A percentile compares a stretch with the other conserved stretches of the same genome.
Conservation (phyloP, 345 rosid species). For the Populus simonii region DNA sequence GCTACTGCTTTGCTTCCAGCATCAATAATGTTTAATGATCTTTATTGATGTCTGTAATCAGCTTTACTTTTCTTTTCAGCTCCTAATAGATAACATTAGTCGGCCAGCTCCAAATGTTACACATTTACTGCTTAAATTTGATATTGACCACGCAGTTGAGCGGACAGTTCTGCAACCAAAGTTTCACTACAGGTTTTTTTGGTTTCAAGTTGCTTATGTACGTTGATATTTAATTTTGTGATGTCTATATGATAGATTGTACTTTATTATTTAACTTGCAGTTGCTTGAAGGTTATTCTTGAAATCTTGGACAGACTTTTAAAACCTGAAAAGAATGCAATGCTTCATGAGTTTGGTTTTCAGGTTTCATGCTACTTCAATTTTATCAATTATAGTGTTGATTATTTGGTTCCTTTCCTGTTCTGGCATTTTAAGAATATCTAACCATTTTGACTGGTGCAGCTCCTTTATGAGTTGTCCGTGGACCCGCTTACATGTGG, state of each 20-base stretch:
- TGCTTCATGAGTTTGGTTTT: slow-evolving; percentile 86
- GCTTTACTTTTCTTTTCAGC: slow-evolving; percentile 44
- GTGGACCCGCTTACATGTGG: slow-evolving; percentile 79
- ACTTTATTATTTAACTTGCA: slow-evolving; percentile 31
- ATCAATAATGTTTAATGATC: neutral
- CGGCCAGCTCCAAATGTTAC: slow-evolving; percentile 92
- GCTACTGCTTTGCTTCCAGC: neutral
- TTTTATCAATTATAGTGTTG: neutral
- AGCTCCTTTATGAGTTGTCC: slow-evolving; percentile 85
- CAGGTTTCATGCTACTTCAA: slow-evolving; percentile 48
- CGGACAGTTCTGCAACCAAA: slow-evolving; percentile 84
- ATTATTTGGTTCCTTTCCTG: neutral
- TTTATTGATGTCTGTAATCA: slow-evolving; percentile 2
- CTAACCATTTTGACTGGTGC: slow-evolving; percentile 26
- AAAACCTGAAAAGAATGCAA: slow-evolving; percentile 73
- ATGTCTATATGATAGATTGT: slow-evolving; percentile 8
- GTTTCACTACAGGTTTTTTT: slow-evolving; percentile 81
- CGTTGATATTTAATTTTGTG: neutral
- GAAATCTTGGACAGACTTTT: slow-evolving; percentile 75
- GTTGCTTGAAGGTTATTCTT: slow-evolving; percentile 92
- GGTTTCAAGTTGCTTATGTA: slow-evolving; percentile 1
- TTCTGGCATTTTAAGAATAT: neutral
- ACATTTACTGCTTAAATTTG: slow-evolving; percentile 88
- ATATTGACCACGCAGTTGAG: slow-evolving; percentile 71
- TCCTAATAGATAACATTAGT: slow-evolving; percentile 72